Evolutionary conservation across 345 rosid genomes (phyloP), one percentile per base, ranked within the genome.

Genomic region (Corchorus capsularis): DNA sequence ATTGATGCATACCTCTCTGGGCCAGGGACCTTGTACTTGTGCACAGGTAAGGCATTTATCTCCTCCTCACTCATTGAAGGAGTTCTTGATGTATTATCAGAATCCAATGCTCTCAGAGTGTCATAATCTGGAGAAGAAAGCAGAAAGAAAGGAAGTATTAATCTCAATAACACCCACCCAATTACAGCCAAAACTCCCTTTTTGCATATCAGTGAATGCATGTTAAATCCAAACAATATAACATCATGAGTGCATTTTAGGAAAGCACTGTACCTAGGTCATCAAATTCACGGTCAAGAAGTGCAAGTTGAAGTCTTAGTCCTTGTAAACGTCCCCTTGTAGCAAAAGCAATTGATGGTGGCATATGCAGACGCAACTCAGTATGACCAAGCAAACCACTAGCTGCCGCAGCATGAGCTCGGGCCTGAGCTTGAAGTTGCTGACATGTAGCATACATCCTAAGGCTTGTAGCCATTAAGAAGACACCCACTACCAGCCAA

Each of bases 391-490:
- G 82, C 76, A 91, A 82, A 73, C 93, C 90, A 83, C 88, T 84
- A 39, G 93, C 89, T 43, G 88, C 89, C 8, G 88, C 89, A 47
- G 92, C 88, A 72, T 88, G 93, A 83, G 89, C 87, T 67, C 88
- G 82, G 41, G 93, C 93, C 83, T 86, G 93, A 78, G 88, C 91
- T 84, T 83, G 93, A 79, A 91, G 92, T 77, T 84, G 90, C 78
- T 91, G 92, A 82, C 92, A 89, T 63, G 90, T 89, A 66, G 92
- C 92, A 63, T 86, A 87, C 92, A 91, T 89, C 83, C 93, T 79
- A 46, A 89, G 82, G 86, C 87, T 85, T 20, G 89, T 89, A 57
- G 91, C 95, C 87, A 89, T 82, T 75, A 89, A 65, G 82, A 89
- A 91, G 68, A 91, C 85, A 50, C 88, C 85, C 22, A 91, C 91